These are phyloP conservation scores for Penicillium coffeae DNA, from an alignment of 495 filamentous ascomycete species.

Conservation along the genomic window DNA sequence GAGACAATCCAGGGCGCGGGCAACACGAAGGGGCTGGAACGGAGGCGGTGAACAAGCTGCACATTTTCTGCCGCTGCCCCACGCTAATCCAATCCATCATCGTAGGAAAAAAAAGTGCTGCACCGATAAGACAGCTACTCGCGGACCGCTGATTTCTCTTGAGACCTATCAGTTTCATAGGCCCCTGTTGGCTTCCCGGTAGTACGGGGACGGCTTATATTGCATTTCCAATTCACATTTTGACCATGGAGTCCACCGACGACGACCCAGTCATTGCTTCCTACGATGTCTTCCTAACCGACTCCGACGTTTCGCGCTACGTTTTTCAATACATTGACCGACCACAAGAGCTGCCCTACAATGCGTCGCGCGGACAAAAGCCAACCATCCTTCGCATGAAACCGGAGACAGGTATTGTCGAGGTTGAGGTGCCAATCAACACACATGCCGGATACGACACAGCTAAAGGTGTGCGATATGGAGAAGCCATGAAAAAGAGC, in stretches of 20 bases:
- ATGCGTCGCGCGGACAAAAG: constrained; percentile 45
- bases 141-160: too few relatives aligned
- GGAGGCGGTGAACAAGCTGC: constrained; percentile 6
- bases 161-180: too few relatives aligned
- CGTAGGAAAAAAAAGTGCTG: constrained; percentile 7
- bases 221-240: too few relatives aligned
- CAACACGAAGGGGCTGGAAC: background rate
- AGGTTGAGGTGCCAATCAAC: constrained; percentile 68
- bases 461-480: constrained; percentile 61
- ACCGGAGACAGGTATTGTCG: constrained; percentile 62
- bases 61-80: constrained; percentile 12
- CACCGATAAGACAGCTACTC: background rate
- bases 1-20: background rate
- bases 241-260: constrained; percentile 24
- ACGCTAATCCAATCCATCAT: constrained; percentile 10
- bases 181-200: too few relatives aligned
- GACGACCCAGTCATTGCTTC: constrained; percentile 55
- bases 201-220: too few relatives aligned
- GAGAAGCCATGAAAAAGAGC: constrained; percentile 59
- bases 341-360: constrained; percentile 50
- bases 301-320: constrained; percentile 48
- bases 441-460: constrained; percentile 60
- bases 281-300: constrained; percentile 60
- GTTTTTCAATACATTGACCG: constrained; percentile 69
- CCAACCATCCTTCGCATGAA: constrained; percentile 65